Base-by-base conservation (phyloP, 306 rosid genomes). In the Sechiopsis laciniata region DNA sequence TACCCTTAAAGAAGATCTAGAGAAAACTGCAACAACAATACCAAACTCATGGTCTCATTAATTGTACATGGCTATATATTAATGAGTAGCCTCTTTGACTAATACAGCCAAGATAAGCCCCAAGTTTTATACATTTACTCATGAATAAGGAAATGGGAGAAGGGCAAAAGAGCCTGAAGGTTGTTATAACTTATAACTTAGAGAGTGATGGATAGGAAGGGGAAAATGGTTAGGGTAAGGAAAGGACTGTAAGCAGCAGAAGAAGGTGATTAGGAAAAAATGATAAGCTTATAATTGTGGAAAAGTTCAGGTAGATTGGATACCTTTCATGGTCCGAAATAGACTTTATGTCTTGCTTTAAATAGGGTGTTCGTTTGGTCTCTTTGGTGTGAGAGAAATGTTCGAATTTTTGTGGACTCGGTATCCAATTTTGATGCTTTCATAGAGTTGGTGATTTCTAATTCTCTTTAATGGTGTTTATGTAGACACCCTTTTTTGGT, bases 1-100 rank as follows among this genome's bases (percentile, higher is more conserved):
- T 58, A 11, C 64, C 64, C 64, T 11, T 58, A 58, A 58, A 22
- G 8, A 58, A 58, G 64, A 58, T 58, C 26, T 24, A 58, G 64
- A 56, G 61, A 20, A 56, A 56, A 56, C 61, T 56, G 56, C 17
- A 55, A 55, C 22, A 17, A 17, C 22, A 55, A 55, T 55, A n/a
- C 59, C 5, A 51, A 51, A 16, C 20, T 16, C 20, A 14, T 53
- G 56, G 17, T 51, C 8, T 53, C 56, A 16, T 53, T 53, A 53
- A 20, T 56, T 56, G 61, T 20, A 56, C 61, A 56, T 20, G 29
- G 14, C 61, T 56, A 10, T 56, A 56, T 20, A 56, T 56, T 16
- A 6, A 10, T 51, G 55, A 51, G n/a, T 51, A 51, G 55, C 55
- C 17, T 5, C 17, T 51, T 1, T 16, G 58, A 54, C 58, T 54